A percentile compares a stretch with the other conserved stretches of the same genome.
These are phyloP conservation scores for Diddensiella caesifluorescens DNA, from an alignment of 805 yeast genomes.

Conservation along the genomic window DNA sequence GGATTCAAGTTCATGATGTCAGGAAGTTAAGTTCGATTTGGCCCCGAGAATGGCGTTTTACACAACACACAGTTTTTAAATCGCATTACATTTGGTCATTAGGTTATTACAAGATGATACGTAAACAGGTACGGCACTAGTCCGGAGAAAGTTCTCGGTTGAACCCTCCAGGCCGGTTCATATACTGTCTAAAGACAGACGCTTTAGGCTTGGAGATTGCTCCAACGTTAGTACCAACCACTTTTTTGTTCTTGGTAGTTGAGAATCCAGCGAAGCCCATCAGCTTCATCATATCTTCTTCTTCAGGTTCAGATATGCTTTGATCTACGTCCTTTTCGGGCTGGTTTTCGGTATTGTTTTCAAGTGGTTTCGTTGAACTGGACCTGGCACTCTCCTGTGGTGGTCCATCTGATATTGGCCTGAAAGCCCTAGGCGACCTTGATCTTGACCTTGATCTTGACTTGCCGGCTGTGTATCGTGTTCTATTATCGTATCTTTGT, in stretches of 20 bases:
- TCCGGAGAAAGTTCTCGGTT: slow-evolving; percentile 35
- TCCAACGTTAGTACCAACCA: slow-evolving; percentile 31
- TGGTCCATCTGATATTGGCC: neutral
- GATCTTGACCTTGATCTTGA: slow-evolving; percentile 8
- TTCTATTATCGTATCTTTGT: too few species aligned
- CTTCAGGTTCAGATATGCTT: neutral
- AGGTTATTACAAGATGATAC: neutral
- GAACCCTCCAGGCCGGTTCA: slow-evolving; percentile 39
- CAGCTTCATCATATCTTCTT: slow-evolving; percentile 30
- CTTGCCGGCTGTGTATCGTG: neutral
- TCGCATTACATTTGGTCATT: neutral
- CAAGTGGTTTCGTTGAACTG: neutral
- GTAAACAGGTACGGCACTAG: neutral
- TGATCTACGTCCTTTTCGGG: slow-evolving; percentile 3
- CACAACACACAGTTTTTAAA: neutral
- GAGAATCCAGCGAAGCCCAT: slow-evolving; percentile 43
- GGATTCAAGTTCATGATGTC: neutral
- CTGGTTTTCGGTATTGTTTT: neutral
- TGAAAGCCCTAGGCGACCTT: slow-evolving; percentile 8
- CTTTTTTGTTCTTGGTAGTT: slow-evolving; percentile 39
- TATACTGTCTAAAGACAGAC: slow-evolving; percentile 39
- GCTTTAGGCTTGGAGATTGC: slow-evolving; percentile 32
- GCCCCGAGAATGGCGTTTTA: neutral
- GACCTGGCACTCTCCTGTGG: neutral
- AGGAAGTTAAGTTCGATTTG: neutral